Conservation (phyloP, 805 yeast species). For the Cyberlindnera amylophila region DNA sequence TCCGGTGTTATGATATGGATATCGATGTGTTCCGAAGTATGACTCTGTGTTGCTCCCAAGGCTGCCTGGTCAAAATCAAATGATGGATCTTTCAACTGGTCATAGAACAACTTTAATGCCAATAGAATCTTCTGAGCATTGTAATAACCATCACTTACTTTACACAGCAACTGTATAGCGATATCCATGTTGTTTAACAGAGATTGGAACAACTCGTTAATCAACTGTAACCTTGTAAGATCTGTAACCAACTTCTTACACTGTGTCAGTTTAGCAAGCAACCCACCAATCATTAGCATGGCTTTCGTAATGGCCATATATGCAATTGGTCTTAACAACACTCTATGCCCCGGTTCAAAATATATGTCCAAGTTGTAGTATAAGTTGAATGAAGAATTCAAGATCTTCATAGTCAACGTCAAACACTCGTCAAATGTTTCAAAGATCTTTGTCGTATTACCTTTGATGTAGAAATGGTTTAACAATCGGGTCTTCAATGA, state of each 20-base stretch:
- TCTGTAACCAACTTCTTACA: slow-evolving; percentile 15
- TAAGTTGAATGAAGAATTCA: slow-evolving; percentile 32
- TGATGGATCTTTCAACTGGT: slow-evolving; percentile 16
- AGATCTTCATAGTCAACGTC: slow-evolving; percentile 28
- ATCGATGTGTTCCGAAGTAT: slow-evolving; percentile 1
- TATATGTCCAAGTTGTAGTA: slow-evolving; percentile 31
- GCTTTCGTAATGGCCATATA: slow-evolving; percentile 15
- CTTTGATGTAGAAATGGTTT: slow-evolving; percentile 36
- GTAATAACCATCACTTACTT: slow-evolving; percentile 14
- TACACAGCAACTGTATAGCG: slow-evolving; percentile 17
- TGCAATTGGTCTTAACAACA: slow-evolving; percentile 37
- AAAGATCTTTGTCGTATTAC: slow-evolving; percentile 30
- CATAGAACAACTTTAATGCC: slow-evolving; percentile 14
- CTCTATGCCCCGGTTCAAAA: slow-evolving; percentile 37
- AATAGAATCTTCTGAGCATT: slow-evolving; percentile 20
- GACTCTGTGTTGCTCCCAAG: slow-evolving; percentile 1
- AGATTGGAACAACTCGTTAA: slow-evolving; percentile 13
- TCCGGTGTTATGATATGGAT: slow-evolving; percentile 15
- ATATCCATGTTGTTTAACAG: slow-evolving; percentile 8
- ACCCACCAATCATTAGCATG: slow-evolving; percentile 8
- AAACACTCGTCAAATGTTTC: slow-evolving; percentile 34
- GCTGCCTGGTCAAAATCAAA: slow-evolving; percentile 21
- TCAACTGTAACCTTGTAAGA: slow-evolving; percentile 5
- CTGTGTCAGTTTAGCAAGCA: slow-evolving; percentile 18
- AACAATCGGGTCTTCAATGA: slow-evolving; percentile 36